A percentile compares a stretch with the other conserved stretches of the same genome.
Evolutionary conservation across 129 eudicot species (phyloP).

Genomic region (sunflower (Helianthus annuus)): HanXRQr2.0-SUNRISE NC_035440.2:30783747-30784246

Average conservation of each 20-base stretch:
- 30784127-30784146: conserved; percentile 17
- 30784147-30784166: conserved; percentile 4
- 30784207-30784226: no score
- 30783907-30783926: conserved; percentile 32
- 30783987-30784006: conserved; percentile 24
- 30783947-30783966: conserved; percentile 17
- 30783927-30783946: conserved; percentile 45
- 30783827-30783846: no score
- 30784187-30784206: no score
- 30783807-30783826: no score
- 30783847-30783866: background rate
- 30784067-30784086: conserved; percentile 30
- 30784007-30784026: conserved; percentile 5
- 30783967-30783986: conserved; percentile 25
- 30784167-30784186: background rate
- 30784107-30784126: conserved; percentile 14
- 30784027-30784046: background rate
- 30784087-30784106: conserved; percentile 16
- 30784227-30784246: no score
- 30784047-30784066: conserved; percentile 29
- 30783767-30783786: no score
- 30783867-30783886: no score
- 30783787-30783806: no score
- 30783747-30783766: no score
- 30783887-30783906: background rate